phyloP scores from a whole-genome alignment of 2,329 filamentous ascomycete genomes.

The Albophoma yamanashiensis region DNA sequence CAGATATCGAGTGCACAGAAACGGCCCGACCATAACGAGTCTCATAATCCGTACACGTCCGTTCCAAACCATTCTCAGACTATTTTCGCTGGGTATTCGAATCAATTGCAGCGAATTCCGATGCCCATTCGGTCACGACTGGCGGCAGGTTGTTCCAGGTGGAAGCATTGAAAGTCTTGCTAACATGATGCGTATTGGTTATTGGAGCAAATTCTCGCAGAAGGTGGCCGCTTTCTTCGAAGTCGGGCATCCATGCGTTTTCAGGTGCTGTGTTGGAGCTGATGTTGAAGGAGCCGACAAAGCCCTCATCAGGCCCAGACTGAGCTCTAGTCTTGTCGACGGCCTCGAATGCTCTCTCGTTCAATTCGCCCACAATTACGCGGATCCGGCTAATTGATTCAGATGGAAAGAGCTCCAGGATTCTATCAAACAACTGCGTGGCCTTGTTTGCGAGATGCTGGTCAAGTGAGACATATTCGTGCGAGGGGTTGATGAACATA shows the following conservation, averaged over 20 bases:
- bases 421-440: constrained; percentile 15
- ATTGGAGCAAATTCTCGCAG: not conserved
- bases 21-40: too few species aligned
- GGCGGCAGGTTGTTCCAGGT: not conserved
- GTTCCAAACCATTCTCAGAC: too few species aligned
- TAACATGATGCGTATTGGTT: not conserved
- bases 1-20: too few species aligned
- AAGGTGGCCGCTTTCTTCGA: not conserved
- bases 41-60: too few species aligned
- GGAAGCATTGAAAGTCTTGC: not conserved
- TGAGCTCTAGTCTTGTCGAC: not conserved
- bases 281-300: not conserved
- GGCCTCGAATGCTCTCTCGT: not conserved
- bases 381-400: not conserved
- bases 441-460: constrained; percentile 16
- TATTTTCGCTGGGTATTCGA: not conserved
- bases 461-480: constrained; percentile 14
- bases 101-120: not conserved
- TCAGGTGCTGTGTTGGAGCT: too few species aligned
- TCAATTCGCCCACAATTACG: not conserved
- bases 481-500: constrained; percentile 17
- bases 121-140: not conserved
- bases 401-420: constrained; percentile 1
- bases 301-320: not conserved
- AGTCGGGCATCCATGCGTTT: not conserved